Percentiles rank a stretch among this genome's conserved stretches.
Evolutionary conservation across 208 protist species (phyloP).

Genomic region (Eutreptiella sp.): DNA sequence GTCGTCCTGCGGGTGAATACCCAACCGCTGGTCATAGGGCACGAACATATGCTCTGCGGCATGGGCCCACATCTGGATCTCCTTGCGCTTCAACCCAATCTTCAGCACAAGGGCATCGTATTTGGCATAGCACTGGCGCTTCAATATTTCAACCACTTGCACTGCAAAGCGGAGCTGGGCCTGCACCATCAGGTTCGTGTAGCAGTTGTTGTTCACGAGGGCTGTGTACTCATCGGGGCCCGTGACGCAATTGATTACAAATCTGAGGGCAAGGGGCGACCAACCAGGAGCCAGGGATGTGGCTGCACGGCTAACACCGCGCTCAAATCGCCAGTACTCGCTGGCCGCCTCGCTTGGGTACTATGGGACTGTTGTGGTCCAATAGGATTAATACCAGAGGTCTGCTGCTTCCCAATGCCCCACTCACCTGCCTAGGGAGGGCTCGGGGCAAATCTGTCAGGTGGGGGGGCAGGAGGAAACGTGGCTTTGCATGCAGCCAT

Average conservation of each 20-base stretch:
- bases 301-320: too few species aligned
- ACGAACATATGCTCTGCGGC: conserved; percentile 61
- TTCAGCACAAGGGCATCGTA: conserved; percentile 57
- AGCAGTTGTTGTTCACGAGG: conserved; percentile 76
- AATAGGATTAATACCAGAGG: too few species aligned
- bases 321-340: too few species aligned
- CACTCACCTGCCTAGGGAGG: too few species aligned
- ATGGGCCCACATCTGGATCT: conserved; percentile 60
- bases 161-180: conserved; percentile 71
- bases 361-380: too few species aligned
- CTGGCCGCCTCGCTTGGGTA: too few species aligned
- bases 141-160: conserved; percentile 48
- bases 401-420: too few species aligned
- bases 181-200: conserved; percentile 79
- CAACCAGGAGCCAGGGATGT: too few species aligned
- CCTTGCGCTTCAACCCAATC: conserved; percentile 56
- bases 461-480: too few species aligned
- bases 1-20: conserved; percentile 71
- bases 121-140: conserved; percentile 48
- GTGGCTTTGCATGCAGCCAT: too few species aligned
- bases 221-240: conserved; percentile 74
- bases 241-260: conserved; percentile 64
- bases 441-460: too few species aligned
- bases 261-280: too few species aligned
- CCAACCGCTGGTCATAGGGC: conserved; percentile 62